A percentile compares a stretch with the other conserved stretches of the same genome.
phyloP scores from a whole-genome alignment of 768 basidiomycete genomes.

The Tulasnella sp. region DNA sequence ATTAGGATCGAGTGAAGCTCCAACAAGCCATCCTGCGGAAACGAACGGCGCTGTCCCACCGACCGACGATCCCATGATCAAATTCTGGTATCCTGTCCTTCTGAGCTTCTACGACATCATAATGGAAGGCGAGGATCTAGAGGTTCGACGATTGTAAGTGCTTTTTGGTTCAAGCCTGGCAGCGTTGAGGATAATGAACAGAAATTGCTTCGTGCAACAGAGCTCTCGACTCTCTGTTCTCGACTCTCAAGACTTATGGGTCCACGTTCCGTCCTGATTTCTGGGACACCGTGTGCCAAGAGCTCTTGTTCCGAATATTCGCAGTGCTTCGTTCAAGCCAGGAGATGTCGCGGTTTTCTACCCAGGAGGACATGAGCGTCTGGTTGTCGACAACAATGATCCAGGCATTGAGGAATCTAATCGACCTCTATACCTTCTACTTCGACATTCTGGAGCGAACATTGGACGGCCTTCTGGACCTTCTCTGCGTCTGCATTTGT shows the following conservation, averaged over 20 bases:
- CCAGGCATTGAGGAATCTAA: conserved; percentile 88
- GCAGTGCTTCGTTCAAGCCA: conserved; percentile 89
- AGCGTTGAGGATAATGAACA: not conserved
- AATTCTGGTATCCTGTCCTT: conserved; percentile 92
- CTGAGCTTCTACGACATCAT: conserved; percentile 99
- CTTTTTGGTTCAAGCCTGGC: not conserved
- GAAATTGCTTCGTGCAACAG: conserved; percentile 36
- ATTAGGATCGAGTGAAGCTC: conserved; percentile 23
- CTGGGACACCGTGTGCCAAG: conserved; percentile 96
- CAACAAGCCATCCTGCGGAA: conserved; percentile 6
- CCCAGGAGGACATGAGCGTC: conserved; percentile 98
- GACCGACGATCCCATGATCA: conserved; percentile 79
- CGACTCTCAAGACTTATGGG: conserved; percentile 86
- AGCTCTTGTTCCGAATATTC: conserved; percentile 97
- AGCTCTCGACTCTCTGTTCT: conserved; percentile 93
- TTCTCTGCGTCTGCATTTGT: conserved; percentile 93
- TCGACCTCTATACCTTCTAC: conserved; percentile 92
- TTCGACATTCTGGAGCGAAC: conserved; percentile 85
- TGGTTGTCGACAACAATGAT: conserved; percentile 99
- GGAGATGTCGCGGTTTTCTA: conserved; percentile 86
- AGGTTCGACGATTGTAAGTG: conserved; percentile 89
- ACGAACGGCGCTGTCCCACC: conserved; percentile 32
- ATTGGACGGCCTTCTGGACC: conserved; percentile 86
- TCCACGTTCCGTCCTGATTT: conserved; percentile 79
- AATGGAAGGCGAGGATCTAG: conserved; percentile 98